Evolutionary conservation across 257 asterid species (phyloP), one percentile per base, ranked within the genome.

Genomic region (Lycium barbarum): DNA sequence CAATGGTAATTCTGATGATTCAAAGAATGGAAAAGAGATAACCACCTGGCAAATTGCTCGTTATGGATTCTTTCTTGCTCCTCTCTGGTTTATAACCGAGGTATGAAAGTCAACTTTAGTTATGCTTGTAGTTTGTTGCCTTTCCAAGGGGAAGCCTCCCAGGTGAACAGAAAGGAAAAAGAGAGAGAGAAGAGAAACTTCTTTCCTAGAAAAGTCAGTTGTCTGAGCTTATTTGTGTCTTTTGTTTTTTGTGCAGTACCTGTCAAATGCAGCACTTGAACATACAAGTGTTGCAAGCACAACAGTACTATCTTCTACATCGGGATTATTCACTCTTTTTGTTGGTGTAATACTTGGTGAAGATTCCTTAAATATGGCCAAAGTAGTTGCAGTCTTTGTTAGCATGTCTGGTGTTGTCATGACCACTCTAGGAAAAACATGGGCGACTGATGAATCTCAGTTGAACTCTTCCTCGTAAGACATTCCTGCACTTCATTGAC

Each of bases 211-310:
- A 76, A 51, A 11, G 17, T 72, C 54, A 71, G 49, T 80, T 58
- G 11, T 58, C 10, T 45, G 36, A 57, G 74, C 81, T 82, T 68
- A 36, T 51, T 26, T 85, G 51, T 72, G 26, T 73, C 47, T 83
- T 55, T 49, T 68, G 22, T 49, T 12, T 73, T 63, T 83, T 80
- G 85, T 89, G 91, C 94, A 97, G 99, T 97, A 97, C 88, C 88
- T 97, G 63, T 94, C 98, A 9, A 97, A 97, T 81, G 98, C 99
- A 87, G 98, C 99, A 63, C 98, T 95, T 83, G 98, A 98, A 82
- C 98, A 96, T 73, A 94, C 98, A n/a, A 97, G 98, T 82, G 99
- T 97, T 87, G 98, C 99, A 83, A 97, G 98, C 87, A 95, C 99
- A 38, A 97, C 99, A 3, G 98, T 97, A 81, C 89, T 97, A 84